Conservation (phyloP, 148 eudicot genomes). For the Spergularia marina region DNA sequence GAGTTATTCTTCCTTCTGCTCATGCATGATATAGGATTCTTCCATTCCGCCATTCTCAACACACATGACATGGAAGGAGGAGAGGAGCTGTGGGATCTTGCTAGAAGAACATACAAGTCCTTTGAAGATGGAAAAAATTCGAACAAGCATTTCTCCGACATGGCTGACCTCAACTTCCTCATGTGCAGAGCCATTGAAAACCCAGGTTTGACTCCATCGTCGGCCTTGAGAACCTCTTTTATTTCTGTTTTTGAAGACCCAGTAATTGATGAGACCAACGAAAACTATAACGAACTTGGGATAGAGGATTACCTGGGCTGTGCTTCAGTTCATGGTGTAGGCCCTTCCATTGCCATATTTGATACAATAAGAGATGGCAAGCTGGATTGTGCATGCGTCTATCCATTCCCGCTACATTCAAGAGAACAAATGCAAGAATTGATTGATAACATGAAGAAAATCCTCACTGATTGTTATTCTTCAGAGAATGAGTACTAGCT, state of each 20-base stretch:
- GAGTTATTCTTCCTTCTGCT: not conserved
- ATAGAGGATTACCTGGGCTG: conserved; percentile 72
- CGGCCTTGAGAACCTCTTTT: conserved; percentile 72
- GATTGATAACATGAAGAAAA: conserved; percentile 52
- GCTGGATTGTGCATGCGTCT: conserved; percentile 77
- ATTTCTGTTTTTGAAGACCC: conserved; percentile 79
- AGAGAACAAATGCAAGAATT: conserved; percentile 77
- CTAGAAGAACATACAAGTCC: conserved; percentile 49
- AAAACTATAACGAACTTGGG: conserved; percentile 36
- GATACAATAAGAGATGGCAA: conserved; percentile 65
- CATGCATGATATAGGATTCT: conserved; percentile 54
- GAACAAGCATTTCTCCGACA: conserved; percentile 82
- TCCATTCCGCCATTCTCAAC: conserved; percentile 79
- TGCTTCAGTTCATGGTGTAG: conserved; percentile 80
- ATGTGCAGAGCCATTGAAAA: conserved; percentile 92
- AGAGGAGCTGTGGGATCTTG: conserved; percentile 77
- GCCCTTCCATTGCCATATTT: conserved; percentile 73
- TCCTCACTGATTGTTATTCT: conserved; percentile 38
- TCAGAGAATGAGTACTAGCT: not conserved
- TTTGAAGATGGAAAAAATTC: conserved; percentile 52
- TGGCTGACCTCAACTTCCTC: conserved; percentile 82
- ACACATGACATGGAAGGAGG: conserved; percentile 67
- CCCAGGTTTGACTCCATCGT: conserved; percentile 81
- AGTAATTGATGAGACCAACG: conserved; percentile 40
- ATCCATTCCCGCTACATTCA: conserved; percentile 79